These are phyloP conservation scores for Hymenoscyphus fructigenus DNA, from an alignment of 2,329 filamentous ascomycete genomes.

Conservation along the genomic window DNA sequence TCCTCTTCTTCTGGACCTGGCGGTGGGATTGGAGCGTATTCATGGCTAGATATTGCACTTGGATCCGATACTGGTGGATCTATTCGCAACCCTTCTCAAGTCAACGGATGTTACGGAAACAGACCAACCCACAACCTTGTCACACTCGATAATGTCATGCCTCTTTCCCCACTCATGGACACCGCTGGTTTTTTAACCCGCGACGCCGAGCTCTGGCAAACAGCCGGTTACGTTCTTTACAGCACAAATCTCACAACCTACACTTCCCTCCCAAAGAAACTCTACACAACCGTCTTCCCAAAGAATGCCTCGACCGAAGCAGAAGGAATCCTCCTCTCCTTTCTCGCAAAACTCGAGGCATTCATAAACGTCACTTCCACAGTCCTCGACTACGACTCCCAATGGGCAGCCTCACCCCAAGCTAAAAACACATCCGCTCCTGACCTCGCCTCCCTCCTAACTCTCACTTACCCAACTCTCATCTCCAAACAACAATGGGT, in stretches of 20 bases:
- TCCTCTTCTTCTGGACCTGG: conserved; percentile 47
- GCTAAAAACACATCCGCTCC: conserved; percentile 31
- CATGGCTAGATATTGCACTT: conserved; percentile 48
- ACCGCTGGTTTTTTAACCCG: conserved; percentile 45
- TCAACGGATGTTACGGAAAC: conserved; percentile 49
- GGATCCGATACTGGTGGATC: conserved; percentile 49
- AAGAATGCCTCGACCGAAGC: conserved; percentile 36
- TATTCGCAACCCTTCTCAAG: conserved; percentile 46
- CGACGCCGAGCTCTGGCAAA: conserved; percentile 42
- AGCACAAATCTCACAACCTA: conserved; percentile 43
- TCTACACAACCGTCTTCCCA: conserved; percentile 43
- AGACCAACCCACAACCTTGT: conserved; percentile 47
- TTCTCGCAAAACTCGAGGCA: conserved; percentile 41
- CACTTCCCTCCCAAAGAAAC: conserved; percentile 39
- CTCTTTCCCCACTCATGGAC: conserved; percentile 45
- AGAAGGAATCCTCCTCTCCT: conserved; percentile 41
- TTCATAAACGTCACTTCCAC: conserved; percentile 39
- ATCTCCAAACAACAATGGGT: conserved; percentile 46
- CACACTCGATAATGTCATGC: conserved; percentile 46
- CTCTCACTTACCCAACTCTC: conserved; percentile 45
- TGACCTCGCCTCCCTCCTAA: conserved; percentile 38
- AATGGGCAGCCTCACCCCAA: conserved; percentile 7
- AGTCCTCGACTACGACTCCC: conserved; percentile 1
- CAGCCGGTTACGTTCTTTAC: conserved; percentile 44
- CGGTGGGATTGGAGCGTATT: conserved; percentile 47